A percentile compares a stretch with the other conserved stretches of the same genome.
Evolutionary conservation across 2,329 filamentous ascomycete species (phyloP).

Genomic region (Ophiostoma sp.): DNA sequence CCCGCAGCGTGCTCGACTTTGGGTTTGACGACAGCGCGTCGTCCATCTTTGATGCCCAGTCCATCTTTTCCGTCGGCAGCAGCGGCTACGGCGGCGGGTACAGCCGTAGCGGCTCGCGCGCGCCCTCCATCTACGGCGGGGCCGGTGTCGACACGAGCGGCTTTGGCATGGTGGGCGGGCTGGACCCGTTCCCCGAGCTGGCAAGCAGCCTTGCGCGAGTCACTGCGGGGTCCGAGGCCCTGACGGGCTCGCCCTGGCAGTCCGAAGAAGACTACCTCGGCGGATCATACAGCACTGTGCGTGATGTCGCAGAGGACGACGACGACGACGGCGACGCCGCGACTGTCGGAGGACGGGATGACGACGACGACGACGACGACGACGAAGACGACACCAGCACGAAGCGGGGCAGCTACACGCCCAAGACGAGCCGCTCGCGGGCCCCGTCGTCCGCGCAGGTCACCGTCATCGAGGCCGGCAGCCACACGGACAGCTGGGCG

Average conservation of each 20-base stretch:
- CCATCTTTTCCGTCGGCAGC: constrained; percentile 24
- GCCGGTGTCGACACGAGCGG: constrained; percentile 5
- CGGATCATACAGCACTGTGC: constrained; percentile 24
- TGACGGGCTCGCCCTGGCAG: constrained; percentile 21
- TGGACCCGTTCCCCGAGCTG: constrained; percentile 20
- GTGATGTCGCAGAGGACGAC: constrained; percentile 26
- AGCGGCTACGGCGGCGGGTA: constrained; percentile 13
- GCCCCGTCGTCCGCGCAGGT: constrained; percentile 19
- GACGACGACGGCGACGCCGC: constrained; percentile 23
- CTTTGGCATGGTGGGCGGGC: not conserved
- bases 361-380: constrained; percentile 28
- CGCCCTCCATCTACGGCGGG: constrained; percentile 11
- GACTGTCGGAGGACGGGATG: constrained; percentile 23
- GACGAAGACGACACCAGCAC: constrained; percentile 21
- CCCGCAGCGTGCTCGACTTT: constrained; percentile 43
- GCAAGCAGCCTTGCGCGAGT: constrained; percentile 16
- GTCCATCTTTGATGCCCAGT: constrained; percentile 36
- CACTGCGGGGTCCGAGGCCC: not conserved
- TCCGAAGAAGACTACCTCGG: constrained; percentile 19
- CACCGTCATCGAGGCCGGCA: constrained; percentile 15
- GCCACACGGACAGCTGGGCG: not conserved
- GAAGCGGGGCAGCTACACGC: constrained; percentile 8
- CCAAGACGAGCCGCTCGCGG: constrained; percentile 14
- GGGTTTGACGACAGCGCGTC: constrained; percentile 43
- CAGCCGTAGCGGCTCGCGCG: constrained; percentile 7